Evolutionary conservation across 176 grass and related monocot species (phyloP), one percentile per base, ranked within the genome.

Genomic region (Musa acuminata): DNA sequence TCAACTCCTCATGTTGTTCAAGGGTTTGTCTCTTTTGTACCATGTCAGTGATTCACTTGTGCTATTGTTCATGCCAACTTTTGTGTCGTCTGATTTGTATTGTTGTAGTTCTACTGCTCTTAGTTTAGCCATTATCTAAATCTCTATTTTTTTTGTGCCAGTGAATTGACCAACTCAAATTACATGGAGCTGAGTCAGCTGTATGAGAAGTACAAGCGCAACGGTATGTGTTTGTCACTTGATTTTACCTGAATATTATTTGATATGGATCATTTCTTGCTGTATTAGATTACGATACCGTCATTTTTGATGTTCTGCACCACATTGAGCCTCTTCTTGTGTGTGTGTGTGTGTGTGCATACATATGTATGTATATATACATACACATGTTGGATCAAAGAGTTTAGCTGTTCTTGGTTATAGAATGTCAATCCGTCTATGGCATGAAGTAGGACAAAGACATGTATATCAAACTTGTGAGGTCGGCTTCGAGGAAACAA

Each of bases 81-180:
- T 43, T 43, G 35, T 6, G 35, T 43, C 0, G 4, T 43, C 35
- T 43, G 35, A 43, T 43, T 43, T 43, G 35, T 43, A 5, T 43
- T 43, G 35, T 6, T 43, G 35, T 43, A 6, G 35, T 43, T 43
- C 4, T 20, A 65, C 23, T 55, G 54, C 16, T 51, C 29, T 54
- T 52, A 17, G 62, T 17, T 52, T 53, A 26, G 66, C 51, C 25
- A 67, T 27, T 63, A 57, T 66, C 53, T 17, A 74, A 73, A 55
- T 74, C 21, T 16, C 17, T 13, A 29, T 64, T 20, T 3, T 72
- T 19, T 73, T 75, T 82, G 21, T 86, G 88, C 72, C 86, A 98
- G 88, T 82, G 94, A 90, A 60, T 62, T 98, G 75, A 98, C 94
- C 55, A 87, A 98, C 78, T 93, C 94, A 50, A 98, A 98, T 86